phyloP scores from a whole-genome alignment of 2,329 filamentous ascomycete genomes.

The Pyrenophora graminea region DNA sequence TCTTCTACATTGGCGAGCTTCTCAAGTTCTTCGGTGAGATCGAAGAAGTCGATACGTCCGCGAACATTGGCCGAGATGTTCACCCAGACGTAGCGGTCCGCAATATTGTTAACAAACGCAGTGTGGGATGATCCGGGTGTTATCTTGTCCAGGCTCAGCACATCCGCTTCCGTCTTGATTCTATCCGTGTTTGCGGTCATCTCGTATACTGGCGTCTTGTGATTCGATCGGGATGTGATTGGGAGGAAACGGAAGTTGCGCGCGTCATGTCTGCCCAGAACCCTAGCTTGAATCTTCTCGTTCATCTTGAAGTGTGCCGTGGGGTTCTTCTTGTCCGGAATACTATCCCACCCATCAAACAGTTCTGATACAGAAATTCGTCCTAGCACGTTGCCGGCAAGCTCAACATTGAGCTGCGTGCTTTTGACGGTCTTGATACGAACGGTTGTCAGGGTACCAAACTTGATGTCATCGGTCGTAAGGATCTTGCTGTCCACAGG shows the following conservation, averaged over 20 bases:
- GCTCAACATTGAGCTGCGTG: slow-evolving; percentile 88
- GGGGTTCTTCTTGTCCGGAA: slow-evolving; percentile 79
- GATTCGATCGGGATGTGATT: slow-evolving; percentile 80
- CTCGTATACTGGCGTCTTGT: slow-evolving; percentile 75
- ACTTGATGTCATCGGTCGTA: slow-evolving; percentile 70
- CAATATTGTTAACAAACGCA: slow-evolving; percentile 90
- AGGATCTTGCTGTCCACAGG: slow-evolving; percentile 68
- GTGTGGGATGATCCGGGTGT: slow-evolving; percentile 72
- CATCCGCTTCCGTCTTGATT: slow-evolving; percentile 59
- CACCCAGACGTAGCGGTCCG: slow-evolving; percentile 81
- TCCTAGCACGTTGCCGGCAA: slow-evolving; percentile 88
- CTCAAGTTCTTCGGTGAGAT: slow-evolving; percentile 85
- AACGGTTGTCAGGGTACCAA: slow-evolving; percentile 76
- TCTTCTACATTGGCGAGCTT: slow-evolving; percentile 73
- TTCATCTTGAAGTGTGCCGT: slow-evolving; percentile 74
- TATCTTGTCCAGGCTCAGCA: slow-evolving; percentile 73
- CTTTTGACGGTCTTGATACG: slow-evolving; percentile 82
- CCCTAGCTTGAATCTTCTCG: slow-evolving; percentile 72
- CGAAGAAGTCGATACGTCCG: slow-evolving; percentile 79
- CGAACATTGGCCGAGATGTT: slow-evolving; percentile 87
- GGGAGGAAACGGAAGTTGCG: slow-evolving; percentile 89
- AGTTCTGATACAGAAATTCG: slow-evolving; percentile 89
- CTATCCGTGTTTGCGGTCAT: slow-evolving; percentile 75
- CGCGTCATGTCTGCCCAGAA: slow-evolving; percentile 87
- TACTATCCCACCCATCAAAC: slow-evolving; percentile 86